A percentile compares a stretch with the other conserved stretches of the same genome.
Conservation (phyloP, 768 basidiomycete genomes). For the Auricularia auricula-judae region DNA sequence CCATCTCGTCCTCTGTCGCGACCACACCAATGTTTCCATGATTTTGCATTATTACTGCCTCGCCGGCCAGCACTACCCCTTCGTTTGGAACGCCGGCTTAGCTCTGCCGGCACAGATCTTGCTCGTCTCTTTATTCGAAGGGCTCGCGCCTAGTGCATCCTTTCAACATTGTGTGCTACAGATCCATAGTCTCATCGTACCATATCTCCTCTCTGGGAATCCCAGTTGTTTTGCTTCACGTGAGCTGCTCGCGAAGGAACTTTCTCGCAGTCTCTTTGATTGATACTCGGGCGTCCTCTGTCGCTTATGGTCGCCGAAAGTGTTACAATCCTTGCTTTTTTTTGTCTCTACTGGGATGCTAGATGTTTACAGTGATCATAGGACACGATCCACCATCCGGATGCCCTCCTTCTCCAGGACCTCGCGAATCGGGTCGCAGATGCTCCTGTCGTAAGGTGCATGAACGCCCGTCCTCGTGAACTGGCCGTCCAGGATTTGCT, state of each 20-base stretch:
- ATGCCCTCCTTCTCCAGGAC: constrained; percentile 64
- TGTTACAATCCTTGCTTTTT: too few relatives aligned
- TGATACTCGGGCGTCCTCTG: too few relatives aligned
- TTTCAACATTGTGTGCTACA: background rate
- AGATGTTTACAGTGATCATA: constrained; percentile 26
- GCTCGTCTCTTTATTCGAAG: background rate
- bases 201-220: constrained; percentile 53
- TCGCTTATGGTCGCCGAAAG: too few relatives aligned
- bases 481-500: constrained; percentile 82
- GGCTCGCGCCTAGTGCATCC: too few relatives aligned
- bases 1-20: too few relatives aligned
- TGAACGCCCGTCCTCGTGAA: constrained; percentile 69
- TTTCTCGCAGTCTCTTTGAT: too few relatives aligned
- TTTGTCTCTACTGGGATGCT: too few relatives aligned
- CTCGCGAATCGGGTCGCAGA: constrained; percentile 64
- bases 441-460: constrained; percentile 78
- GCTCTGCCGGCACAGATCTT: background rate
- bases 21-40: too few relatives aligned
- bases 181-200: background rate
- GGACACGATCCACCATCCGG: constrained; percentile 55
- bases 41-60: background rate
- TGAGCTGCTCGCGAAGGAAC: too few relatives aligned
- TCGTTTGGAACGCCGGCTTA: background rate
- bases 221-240: constrained; percentile 1
- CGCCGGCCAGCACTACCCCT: background rate